Evolutionary conservation across 1,284 basidiomycete genomes (phyloP), one percentile per base, ranked within the genome.

Genomic region (Pseudomicrostroma phylloplanum): DNA sequence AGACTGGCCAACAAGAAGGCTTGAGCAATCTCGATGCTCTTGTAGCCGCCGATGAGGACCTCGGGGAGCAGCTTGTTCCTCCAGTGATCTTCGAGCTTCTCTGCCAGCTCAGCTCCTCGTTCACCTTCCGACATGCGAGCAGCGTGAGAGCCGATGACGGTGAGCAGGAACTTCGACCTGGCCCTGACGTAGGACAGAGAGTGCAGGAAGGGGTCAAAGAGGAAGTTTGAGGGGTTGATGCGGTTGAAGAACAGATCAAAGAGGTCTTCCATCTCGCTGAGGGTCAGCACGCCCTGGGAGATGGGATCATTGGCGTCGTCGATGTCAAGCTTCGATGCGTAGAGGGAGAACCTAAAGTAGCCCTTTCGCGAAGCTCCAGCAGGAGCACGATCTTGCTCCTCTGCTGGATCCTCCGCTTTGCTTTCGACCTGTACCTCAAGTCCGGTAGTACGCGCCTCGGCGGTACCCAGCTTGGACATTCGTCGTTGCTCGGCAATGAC

Each of bases 221-320:
- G 65, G 26, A 69, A 68, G 42, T 73, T 59, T 6, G 70, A 66
- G 19, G 72, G 72, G 25, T 74, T 74, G 66, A 74, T 71, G 51
- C 66, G 64, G n/a, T 67, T 67, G 54, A 72, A 71, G 60, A 74
- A 74, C 49, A 69, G 66, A 63, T 74, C 72, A 51, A 74, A 74
- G 8, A 74, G 66, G 36, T 67, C 54, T 48, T 70, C 68, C 36
- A 74, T 58, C 57, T 74, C 72, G 30, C 65, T 65, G 56, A 69
- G 58, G 56, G 71, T 66, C 51, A 71, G 63, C 30, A 71, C 49
- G 15, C 67, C 67, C 25, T 66, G 62, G 48, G 66, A 67, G 43
- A 74, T 65, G 2, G 71, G 71, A 56, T 74, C 72, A 17, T 67
- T 55, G 30, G 63, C 65, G 25, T 67, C 64, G 21, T 64, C 67